phyloP scores from a whole-genome alignment of 2,329 filamentous ascomycete genomes.

The Chaetomium globosum region DNA sequence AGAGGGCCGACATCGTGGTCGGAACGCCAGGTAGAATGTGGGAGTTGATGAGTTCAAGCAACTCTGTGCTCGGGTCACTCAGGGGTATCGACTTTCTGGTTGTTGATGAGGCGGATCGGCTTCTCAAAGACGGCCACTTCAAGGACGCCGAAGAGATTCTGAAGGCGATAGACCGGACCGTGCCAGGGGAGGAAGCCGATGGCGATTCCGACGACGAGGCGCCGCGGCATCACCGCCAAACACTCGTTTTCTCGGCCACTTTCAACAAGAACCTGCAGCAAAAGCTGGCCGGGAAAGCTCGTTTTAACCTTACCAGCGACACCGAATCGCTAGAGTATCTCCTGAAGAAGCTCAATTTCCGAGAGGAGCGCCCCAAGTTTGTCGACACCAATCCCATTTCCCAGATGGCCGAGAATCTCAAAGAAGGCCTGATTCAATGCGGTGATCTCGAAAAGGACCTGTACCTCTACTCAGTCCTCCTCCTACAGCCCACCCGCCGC shows the following conservation, averaged over 20 bases:
- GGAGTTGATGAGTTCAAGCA: constrained; percentile 83
- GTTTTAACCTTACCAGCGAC: constrained; percentile 67
- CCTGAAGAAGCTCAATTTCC: constrained; percentile 85
- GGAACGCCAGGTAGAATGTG: constrained; percentile 90
- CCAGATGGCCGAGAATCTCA: constrained; percentile 84
- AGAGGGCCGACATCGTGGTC: constrained; percentile 87
- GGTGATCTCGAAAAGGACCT: constrained; percentile 95
- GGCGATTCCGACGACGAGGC: constrained; percentile 52
- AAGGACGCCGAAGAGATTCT: constrained; percentile 92
- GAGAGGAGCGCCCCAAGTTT: constrained; percentile 82
- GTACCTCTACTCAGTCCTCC: constrained; percentile 84
- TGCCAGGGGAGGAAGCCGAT: constrained; percentile 58
- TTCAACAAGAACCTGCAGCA: constrained; percentile 91
- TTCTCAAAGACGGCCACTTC: constrained; percentile 91
- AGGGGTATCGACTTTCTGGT: constrained; percentile 79
- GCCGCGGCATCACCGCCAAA: constrained; percentile 64
- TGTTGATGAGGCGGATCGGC: constrained; percentile 88
- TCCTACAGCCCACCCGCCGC: constrained; percentile 78
- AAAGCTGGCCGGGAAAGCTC: constrained; percentile 79
- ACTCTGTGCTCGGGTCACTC: constrained; percentile 69
- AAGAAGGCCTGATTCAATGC: constrained; percentile 90
- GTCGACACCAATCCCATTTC: constrained; percentile 87
- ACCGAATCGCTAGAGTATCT: constrained; percentile 91
- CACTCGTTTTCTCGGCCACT: constrained; percentile 93
- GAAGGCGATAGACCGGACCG: constrained; percentile 72